Evolutionary conservation across 2,329 filamentous ascomycete species (phyloP).

Genomic region (Aspergillus sojae): DNA sequence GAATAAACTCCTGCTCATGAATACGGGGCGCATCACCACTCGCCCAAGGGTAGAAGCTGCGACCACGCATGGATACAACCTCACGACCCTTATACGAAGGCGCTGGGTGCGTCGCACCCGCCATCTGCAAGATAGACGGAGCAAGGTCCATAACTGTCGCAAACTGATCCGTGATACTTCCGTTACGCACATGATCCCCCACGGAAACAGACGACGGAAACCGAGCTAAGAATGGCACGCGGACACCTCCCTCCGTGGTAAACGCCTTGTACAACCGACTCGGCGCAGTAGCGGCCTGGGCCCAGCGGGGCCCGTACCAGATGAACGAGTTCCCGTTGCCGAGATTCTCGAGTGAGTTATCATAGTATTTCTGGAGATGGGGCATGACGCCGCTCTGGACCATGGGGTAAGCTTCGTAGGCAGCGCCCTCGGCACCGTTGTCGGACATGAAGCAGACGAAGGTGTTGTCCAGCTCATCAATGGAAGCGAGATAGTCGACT

Average conservation of each 20-base stretch:
- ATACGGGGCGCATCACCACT: constrained; percentile 40
- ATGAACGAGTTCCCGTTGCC: constrained; percentile 61
- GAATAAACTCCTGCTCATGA: constrained; percentile 55
- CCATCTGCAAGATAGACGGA: constrained; percentile 49
- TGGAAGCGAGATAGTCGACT: constrained; percentile 57
- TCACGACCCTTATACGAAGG: constrained; percentile 55
- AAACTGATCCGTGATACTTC: constrained; percentile 54
- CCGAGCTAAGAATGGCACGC: constrained; percentile 55
- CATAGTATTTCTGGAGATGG: constrained; percentile 60
- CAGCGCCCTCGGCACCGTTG: constrained; percentile 64
- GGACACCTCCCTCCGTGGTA: constrained; percentile 55
- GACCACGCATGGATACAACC: constrained; percentile 56
- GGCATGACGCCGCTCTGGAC: constrained; percentile 57
- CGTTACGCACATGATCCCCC: constrained; percentile 25
- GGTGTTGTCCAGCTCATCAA: constrained; percentile 64
- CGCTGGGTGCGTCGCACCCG: constrained; percentile 53
- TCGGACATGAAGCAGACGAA: constrained; percentile 66
- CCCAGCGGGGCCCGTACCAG: constrained; percentile 64
- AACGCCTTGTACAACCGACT: constrained; percentile 54
- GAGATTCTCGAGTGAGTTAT: constrained; percentile 61
- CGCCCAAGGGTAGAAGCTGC: constrained; percentile 50
- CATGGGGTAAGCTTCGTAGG: constrained; percentile 62
- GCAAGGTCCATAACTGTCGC: constrained; percentile 57
- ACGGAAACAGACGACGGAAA: constrained; percentile 36
- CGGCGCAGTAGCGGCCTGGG: constrained; percentile 56